Evolutionary conservation across 1,284 basidiomycete genomes (phyloP).

Genomic region (Volvariella surrecta): DNA sequence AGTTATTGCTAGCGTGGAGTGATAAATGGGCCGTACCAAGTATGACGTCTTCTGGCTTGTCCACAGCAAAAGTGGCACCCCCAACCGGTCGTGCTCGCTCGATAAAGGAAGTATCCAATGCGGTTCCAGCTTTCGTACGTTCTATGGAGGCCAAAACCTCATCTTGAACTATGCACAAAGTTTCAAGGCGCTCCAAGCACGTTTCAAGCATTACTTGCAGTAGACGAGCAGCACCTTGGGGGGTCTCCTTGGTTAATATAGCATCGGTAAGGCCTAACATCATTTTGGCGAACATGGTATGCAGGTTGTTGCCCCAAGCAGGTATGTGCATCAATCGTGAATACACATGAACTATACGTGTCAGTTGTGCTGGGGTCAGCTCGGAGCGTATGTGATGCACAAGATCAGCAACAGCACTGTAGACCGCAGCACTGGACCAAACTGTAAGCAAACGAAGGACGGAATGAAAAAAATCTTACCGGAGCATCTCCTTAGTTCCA

Average conservation of each 20-base stretch:
- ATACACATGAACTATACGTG: constrained; percentile 79
- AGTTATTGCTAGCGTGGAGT: background rate
- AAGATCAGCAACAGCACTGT: constrained; percentile 88
- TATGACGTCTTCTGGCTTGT: constrained; percentile 69
- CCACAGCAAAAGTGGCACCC: constrained; percentile 63
- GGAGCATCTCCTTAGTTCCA: constrained; percentile 76
- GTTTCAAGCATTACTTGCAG: constrained; percentile 77
- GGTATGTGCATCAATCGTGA: constrained; percentile 89
- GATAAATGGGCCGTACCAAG: constrained; percentile 37
- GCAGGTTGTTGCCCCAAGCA: constrained; percentile 73
- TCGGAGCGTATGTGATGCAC: constrained; percentile 90
- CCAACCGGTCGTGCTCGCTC: constrained; percentile 78
- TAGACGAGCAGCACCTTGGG: constrained; percentile 58
- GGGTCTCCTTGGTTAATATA: constrained; percentile 68
- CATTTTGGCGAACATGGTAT: constrained; percentile 91
- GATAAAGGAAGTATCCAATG: constrained; percentile 46
- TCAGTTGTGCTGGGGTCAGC: constrained; percentile 73
- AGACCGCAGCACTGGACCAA: constrained; percentile 64
- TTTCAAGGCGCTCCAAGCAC: constrained; percentile 82
- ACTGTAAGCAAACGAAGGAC: constrained; percentile 2
- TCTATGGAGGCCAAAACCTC: constrained; percentile 44
- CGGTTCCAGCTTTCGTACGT: constrained; percentile 37
- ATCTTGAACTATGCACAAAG: constrained; percentile 63
- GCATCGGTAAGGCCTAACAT: constrained; percentile 87
- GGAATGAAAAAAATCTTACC: constrained; percentile 31